Conservation (phyloP, 805 yeast species). For the Wickerhamomyces strasburgensis region DNA sequence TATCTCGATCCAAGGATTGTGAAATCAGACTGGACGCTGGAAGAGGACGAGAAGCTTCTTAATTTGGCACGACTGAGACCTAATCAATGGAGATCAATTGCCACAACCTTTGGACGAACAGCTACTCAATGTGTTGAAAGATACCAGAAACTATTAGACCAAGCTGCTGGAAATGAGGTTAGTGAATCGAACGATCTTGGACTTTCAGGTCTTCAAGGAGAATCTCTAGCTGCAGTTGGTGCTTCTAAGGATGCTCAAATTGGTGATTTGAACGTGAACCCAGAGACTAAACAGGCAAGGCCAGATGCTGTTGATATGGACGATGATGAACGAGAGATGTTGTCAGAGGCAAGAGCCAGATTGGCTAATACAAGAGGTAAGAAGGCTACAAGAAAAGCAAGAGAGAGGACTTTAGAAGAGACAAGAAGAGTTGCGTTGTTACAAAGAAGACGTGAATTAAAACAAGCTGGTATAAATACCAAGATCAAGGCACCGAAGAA, state of each 20-base stretch:
- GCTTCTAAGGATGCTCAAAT: conserved; percentile 29
- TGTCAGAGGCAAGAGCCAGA: conserved; percentile 91
- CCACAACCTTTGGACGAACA: conserved; percentile 74
- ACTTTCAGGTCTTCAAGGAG: conserved; percentile 49
- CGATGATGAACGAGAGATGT: conserved; percentile 88
- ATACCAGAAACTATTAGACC: conserved; percentile 67
- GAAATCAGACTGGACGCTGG: conserved; percentile 62
- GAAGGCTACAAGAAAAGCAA: conserved; percentile 83
- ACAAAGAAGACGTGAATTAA: conserved; percentile 76
- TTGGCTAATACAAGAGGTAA: conserved; percentile 91
- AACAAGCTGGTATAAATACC: conserved; percentile 68
- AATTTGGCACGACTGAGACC: conserved; percentile 68
- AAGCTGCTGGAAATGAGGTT: conserved; percentile 19
- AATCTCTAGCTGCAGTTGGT: conserved; percentile 37
- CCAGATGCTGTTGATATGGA: conserved; percentile 79
- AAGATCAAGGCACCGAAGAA: conserved; percentile 46
- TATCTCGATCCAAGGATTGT: conserved; percentile 73
- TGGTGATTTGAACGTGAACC: conserved; percentile 63
- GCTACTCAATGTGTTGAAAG: conserved; percentile 84
- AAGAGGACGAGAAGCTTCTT: conserved; percentile 71
- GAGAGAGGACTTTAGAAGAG: conserved; percentile 80
- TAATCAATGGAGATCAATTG: conserved; percentile 93
- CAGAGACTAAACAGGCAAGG: conserved; percentile 74
- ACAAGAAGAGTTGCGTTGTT: conserved; percentile 68
- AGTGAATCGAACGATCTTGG: conserved; percentile 31